Percentiles rank a stretch among this genome's conserved stretches.
phyloP scores from a whole-genome alignment of 805 yeast species.

The Sugiyamaella americana region DNA sequence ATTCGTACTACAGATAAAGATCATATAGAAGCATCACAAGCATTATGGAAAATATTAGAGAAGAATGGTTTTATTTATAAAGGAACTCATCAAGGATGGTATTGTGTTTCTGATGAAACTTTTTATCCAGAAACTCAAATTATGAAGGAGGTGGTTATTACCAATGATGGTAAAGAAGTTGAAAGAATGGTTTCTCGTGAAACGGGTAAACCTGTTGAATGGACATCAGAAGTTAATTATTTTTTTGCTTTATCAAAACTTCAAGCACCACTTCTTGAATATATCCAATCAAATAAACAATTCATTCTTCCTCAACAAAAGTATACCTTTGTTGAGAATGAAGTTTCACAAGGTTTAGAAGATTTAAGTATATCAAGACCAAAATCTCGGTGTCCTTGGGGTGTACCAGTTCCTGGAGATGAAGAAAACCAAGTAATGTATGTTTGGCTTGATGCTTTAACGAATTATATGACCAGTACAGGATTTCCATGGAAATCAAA shows the following conservation, averaged over 20 bases:
- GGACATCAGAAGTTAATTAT: slow-evolving; percentile 77
- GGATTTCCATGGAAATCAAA: slow-evolving; percentile 45
- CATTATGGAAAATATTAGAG: slow-evolving; percentile 61
- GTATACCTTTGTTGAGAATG: slow-evolving; percentile 49
- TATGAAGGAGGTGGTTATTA: slow-evolving; percentile 21
- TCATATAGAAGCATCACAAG: slow-evolving; percentile 58
- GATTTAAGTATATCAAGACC: slow-evolving; percentile 92
- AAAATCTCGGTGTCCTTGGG: slow-evolving; percentile 72
- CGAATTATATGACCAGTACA: slow-evolving; percentile 72
- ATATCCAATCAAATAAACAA: slow-evolving; percentile 42
- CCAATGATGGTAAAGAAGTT: slow-evolving; percentile 28
- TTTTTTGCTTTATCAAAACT: slow-evolving; percentile 71
- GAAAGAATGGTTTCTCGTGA: slow-evolving; percentile 42
- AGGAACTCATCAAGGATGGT: slow-evolving; percentile 91
- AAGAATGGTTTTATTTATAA: slow-evolving; percentile 65
- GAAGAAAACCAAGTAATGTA: slow-evolving; percentile 64
- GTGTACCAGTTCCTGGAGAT: slow-evolving; percentile 81
- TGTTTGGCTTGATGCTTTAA: slow-evolving; percentile 95
- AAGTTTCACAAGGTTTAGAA: slow-evolving; percentile 43
- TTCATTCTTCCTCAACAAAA: slow-evolving; percentile 65
- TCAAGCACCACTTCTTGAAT: slow-evolving; percentile 46
- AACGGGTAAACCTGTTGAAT: slow-evolving; percentile 67
- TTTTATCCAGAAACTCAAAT: slow-evolving; percentile 80
- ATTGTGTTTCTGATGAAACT: slow-evolving; percentile 88
- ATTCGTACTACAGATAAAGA: slow-evolving; percentile 87